Base-by-base conservation (phyloP, 2,329 filamentous ascomycete species). In the Neofusicoccum ribis region DNA sequence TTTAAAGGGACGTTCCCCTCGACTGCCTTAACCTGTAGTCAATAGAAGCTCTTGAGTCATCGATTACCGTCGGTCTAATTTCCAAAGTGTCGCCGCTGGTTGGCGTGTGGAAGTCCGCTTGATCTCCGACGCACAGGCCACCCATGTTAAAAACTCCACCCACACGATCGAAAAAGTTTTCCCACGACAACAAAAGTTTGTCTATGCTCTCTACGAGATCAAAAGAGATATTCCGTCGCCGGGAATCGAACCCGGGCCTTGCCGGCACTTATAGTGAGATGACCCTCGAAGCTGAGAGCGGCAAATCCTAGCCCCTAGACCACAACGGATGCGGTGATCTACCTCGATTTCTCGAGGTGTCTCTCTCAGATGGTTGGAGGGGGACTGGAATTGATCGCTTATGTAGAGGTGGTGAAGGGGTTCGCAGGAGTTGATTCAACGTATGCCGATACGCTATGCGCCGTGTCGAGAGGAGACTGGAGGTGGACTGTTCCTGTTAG, bases 191-290 rank as follows among this genome's bases (percentile, higher is more conserved):
- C 43, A 34, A 59, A 59, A 44, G 4, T 3, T 15, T 39, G 4
- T 8, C 36, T 8, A 36, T 11, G 11, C 11, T 47, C 31, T 12
- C 5, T 15, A 7, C 9, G 11, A 46, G 23, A 3, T 2, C 41
- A 68, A 62, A 67, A 60, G 44, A n/a, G 0, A 56, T n/a, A 36
- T 73, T 73, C 72, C 72, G 71, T 72, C 70, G 71, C 72, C 70
- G 72, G 72, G 72, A 74, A 74, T 73, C 69, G 72, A 72, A 74
- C 72, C 72, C 72, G 71, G 72, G 72, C 72, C 72, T 74, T 74
- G 72, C 70, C 72, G 72, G 72, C 72, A 69, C 72, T 60, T 60
- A 37, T 23, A 47, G 56, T 47, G 41, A 47, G 56, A 47, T 20
- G 17, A 37, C 43, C 37, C 43, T 60, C 56, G 23, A 58, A 36